Conservation (phyloP, 345 rosid genomes). For the Erodium maritimum region DNA sequence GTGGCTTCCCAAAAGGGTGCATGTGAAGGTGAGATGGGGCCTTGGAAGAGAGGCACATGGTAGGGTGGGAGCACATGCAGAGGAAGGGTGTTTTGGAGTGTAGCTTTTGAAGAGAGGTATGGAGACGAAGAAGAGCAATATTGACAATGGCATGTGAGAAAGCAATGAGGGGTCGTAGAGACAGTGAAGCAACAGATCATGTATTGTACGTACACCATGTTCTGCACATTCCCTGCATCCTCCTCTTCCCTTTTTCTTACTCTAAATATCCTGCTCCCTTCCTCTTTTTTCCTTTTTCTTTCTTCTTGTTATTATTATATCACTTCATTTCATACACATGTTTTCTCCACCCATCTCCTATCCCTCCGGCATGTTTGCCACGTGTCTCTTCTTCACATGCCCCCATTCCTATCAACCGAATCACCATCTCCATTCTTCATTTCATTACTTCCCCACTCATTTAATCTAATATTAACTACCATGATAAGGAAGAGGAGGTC, state of each 20-base stretch:
- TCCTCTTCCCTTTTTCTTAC: conserved; percentile 1
- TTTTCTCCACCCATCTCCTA: background rate
- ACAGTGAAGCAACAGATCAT: conserved; percentile 33
- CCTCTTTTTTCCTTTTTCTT: background rate
- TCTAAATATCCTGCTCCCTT: background rate
- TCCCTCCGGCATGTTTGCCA: background rate
- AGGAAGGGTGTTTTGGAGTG: conserved; percentile 3
- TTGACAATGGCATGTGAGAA: conserved; percentile 16
- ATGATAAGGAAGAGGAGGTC: too few species aligned
- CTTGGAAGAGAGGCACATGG: conserved; percentile 32
- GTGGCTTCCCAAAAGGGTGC: conserved; percentile 38
- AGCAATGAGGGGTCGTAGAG: conserved; percentile 3
- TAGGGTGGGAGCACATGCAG: conserved; percentile 1
- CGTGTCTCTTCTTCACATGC: background rate
- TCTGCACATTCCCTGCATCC: conserved; percentile 57
- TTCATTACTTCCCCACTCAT: too few species aligned
- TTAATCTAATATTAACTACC: too few species aligned
- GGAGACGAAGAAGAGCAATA: background rate
- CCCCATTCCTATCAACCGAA: too few species aligned
- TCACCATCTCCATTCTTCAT: too few species aligned
- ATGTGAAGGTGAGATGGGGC: conserved; percentile 53
- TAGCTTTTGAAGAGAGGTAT: conserved; percentile 5
- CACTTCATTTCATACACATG: conserved; percentile 1
- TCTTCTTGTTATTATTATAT: background rate
- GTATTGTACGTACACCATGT: conserved; percentile 41